These are phyloP conservation scores for Ostreobium quekettii DNA, from an alignment of 139 green algal genomes.

Conservation along the genomic window DNA sequence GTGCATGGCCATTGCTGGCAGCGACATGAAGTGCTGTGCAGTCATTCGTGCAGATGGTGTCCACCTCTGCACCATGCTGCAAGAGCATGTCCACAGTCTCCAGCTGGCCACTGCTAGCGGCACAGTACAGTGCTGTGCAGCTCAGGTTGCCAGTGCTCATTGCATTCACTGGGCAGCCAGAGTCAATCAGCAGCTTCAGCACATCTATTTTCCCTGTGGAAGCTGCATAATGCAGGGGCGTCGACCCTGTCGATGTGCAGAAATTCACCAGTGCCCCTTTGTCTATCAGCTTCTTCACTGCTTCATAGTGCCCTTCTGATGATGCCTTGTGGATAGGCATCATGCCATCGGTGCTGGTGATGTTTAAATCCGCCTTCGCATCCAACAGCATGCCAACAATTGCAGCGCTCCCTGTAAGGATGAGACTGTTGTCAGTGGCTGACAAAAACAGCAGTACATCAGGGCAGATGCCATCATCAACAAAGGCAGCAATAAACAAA, in stretches of 20 bases:
- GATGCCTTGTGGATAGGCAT: conserved; percentile 23
- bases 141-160: conserved; percentile 22
- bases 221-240: conserved; percentile 32
- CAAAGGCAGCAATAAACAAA: too few species aligned
- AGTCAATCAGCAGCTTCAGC: conserved; percentile 26
- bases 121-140: conserved; percentile 22
- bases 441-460: too few species aligned
- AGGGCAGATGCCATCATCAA: too few species aligned
- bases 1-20: conserved; percentile 34
- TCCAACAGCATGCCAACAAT: conserved; percentile 28
- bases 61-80: conserved; percentile 25
- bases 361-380: conserved; percentile 24
- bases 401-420: neutral
- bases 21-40: conserved; percentile 27
- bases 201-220: conserved; percentile 22
- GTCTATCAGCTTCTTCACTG: conserved; percentile 2
- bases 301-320: conserved; percentile 14
- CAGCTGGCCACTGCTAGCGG: conserved; percentile 10
- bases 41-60: conserved; percentile 13
- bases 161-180: conserved; percentile 19
- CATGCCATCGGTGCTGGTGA: conserved; percentile 19
- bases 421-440: too few species aligned
- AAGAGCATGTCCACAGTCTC: conserved; percentile 27
- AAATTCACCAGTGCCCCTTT: conserved; percentile 19
- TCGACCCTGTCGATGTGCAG: conserved; percentile 29